Percentiles rank a stretch among this genome's conserved stretches.
These are phyloP conservation scores for Geotrichum candidum DNA, from an alignment of 1,139 yeast genomes.

Conservation along the genomic window DNA sequence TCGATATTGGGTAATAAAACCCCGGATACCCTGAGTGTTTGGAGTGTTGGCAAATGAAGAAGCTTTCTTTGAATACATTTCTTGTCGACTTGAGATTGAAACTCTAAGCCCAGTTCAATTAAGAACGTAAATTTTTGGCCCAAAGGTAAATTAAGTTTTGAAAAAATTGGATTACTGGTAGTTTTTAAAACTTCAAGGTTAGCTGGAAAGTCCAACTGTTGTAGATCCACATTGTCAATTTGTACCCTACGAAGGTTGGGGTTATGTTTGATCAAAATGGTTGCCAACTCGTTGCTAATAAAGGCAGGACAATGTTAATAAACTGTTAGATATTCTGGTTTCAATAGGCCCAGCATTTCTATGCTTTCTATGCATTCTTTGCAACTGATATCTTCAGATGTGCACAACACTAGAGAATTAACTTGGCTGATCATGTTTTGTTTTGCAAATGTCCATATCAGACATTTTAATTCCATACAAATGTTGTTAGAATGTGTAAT, in stretches of 20 bases:
- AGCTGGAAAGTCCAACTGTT: background rate
- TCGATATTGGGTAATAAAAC: too few relatives aligned
- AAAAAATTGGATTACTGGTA: background rate
- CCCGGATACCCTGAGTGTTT: background rate
- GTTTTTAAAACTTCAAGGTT: background rate
- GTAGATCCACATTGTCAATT: background rate
- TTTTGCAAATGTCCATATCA: background rate
- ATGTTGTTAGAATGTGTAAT: background rate
- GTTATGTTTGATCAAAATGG: background rate
- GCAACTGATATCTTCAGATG: background rate
- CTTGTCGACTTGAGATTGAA: too few relatives aligned
- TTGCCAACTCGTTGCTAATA: background rate
- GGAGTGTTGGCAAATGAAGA: background rate
- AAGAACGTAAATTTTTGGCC: background rate
- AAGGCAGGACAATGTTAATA: background rate
- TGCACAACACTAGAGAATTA: too few relatives aligned
- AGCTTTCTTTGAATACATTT: background rate
- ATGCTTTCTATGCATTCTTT: background rate
- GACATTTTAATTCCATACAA: background rate
- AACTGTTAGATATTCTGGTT: background rate
- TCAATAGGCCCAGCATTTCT: background rate
- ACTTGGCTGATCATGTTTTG: background rate
- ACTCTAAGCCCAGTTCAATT: background rate
- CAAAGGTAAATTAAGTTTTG: background rate
- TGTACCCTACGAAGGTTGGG: background rate